These are phyloP conservation scores for Penicillium malachiteum DNA, from an alignment of 495 filamentous ascomycete genomes.

Conservation along the genomic window DNA sequence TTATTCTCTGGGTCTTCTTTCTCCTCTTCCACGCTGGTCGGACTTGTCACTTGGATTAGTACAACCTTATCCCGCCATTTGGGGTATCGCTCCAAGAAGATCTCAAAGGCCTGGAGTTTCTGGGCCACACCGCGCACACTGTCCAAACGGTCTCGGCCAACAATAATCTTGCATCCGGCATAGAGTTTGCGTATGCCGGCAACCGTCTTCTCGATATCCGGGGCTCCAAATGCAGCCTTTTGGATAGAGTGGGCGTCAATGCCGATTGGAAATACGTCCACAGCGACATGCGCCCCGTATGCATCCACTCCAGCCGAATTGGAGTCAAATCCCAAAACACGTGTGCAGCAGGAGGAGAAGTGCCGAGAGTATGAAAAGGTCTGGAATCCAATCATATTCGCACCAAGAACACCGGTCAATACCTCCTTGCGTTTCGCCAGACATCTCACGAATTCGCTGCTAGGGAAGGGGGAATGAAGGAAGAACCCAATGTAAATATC, in stretches of 20 bases:
- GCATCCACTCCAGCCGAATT: constrained; percentile 78
- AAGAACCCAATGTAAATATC: constrained; percentile 90
- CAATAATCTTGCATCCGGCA: constrained; percentile 82
- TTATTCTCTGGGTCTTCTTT: constrained; percentile 67
- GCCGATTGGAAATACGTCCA: constrained; percentile 89
- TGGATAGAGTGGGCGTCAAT: constrained; percentile 76
- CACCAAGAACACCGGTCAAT: constrained; percentile 79
- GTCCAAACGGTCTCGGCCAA: constrained; percentile 89
- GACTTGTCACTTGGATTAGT: constrained; percentile 89
- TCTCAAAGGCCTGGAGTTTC: constrained; percentile 89
- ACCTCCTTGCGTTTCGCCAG: constrained; percentile 83
- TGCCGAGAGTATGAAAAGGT: constrained; percentile 89
- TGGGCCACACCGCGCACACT: constrained; percentile 86
- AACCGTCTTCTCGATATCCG: constrained; percentile 66
- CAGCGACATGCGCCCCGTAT: constrained; percentile 80
- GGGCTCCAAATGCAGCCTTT: constrained; percentile 64
- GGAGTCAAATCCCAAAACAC: constrained; percentile 82
- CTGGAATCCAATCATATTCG: constrained; percentile 91
- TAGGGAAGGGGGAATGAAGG: constrained; percentile 89
- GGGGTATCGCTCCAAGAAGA: constrained; percentile 82
- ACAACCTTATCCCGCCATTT: constrained; percentile 92
- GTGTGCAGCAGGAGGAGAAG: constrained; percentile 87
- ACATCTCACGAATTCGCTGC: constrained; percentile 88
- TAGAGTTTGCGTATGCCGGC: constrained; percentile 68
- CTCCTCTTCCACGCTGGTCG: constrained; percentile 71